Base-by-base conservation (phyloP, 805 yeast species). In the Zygosaccharomyces bailii region DNA sequence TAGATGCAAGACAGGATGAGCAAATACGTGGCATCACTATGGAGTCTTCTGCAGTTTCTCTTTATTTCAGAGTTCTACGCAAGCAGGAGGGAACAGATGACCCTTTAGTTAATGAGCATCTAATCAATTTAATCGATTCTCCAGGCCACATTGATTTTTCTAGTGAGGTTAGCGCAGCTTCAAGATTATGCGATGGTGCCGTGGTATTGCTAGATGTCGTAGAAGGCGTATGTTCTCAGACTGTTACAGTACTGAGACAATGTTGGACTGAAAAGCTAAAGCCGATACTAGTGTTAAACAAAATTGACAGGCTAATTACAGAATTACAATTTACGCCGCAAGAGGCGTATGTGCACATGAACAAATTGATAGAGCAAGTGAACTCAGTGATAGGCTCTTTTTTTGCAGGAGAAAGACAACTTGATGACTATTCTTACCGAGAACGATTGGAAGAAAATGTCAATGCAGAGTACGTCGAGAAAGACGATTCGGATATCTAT, bases 71-170 rank as follows among this genome's bases (percentile, higher is more conserved):
- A 58, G 81, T 88, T 3, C 67, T 82, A 49, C 74, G 70, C 48
- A 69, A 68, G 44, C 69, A 65, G 35, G 65, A 63, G 32, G 73
- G 68, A 4, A 59, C 55, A 2, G 68, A 70, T 8, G 82, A 66
- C 46, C 72, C 74, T 16, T 46, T 68, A n/a, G 76, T 83, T 31
- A 79, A 78, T 33, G 96, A 93, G 59, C 86, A 86, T 65, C 69
- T 93, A 44, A 84, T 93, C 59, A 93, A 93, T 60, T 74, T 93
- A 56, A 91, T 93, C 46, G 99, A 93, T 66, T 91, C 98, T 0
- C 99, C 99, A 0, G 99, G 99, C n/a, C 99, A 93, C 58, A 88
- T 93, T 48, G 99, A 93, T 67, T 93, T 93, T 63, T 84, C 96
- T 1, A 84, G 95, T 9, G 99, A 93, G 61, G 99, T 93, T 0